Evolutionary conservation across 306 rosid species (phyloP).

Genomic region (Malus fusca): DNA sequence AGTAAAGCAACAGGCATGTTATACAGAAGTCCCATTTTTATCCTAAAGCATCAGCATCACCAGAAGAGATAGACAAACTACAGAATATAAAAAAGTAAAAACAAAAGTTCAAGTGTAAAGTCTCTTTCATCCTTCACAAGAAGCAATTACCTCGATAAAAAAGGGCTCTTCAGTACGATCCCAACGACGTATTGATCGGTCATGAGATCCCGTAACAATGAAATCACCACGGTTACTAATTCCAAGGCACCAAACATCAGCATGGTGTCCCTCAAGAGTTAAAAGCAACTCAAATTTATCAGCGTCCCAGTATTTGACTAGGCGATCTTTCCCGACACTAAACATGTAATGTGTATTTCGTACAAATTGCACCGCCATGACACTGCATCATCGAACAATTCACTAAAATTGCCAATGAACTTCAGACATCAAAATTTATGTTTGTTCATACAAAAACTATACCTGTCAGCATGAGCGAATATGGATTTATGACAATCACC

Average conservation of each 20-base stretch:
- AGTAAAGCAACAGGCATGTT: background rate
- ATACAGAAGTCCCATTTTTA: background rate
- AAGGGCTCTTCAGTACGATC: conserved; percentile 97
- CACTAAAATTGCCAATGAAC: conserved; percentile 17
- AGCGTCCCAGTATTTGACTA: conserved; percentile 91
- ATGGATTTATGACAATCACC: conserved; percentile 94
- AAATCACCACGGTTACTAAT: conserved; percentile 87
- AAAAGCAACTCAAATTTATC: conserved; percentile 89
- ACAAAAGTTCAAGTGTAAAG: background rate
- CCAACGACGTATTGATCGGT: conserved; percentile 94
- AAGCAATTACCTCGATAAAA: conserved; percentile 72
- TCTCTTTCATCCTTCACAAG: background rate
- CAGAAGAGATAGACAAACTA: background rate
- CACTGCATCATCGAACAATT: conserved; percentile 45
- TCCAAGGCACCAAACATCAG: conserved; percentile 88
- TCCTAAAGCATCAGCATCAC: background rate
- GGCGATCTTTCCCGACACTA: conserved; percentile 82
- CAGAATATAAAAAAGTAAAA: background rate
- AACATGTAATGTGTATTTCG: conserved; percentile 79
- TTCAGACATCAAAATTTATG: background rate
- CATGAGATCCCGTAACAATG: conserved; percentile 85
- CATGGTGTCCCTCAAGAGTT: conserved; percentile 96
- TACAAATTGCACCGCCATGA: conserved; percentile 80
- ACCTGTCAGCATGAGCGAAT: conserved; percentile 92
- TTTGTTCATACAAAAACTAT: background rate